phyloP scores from a whole-genome alignment of 345 rosid species.

The Citrus cavaleriei region DNA sequence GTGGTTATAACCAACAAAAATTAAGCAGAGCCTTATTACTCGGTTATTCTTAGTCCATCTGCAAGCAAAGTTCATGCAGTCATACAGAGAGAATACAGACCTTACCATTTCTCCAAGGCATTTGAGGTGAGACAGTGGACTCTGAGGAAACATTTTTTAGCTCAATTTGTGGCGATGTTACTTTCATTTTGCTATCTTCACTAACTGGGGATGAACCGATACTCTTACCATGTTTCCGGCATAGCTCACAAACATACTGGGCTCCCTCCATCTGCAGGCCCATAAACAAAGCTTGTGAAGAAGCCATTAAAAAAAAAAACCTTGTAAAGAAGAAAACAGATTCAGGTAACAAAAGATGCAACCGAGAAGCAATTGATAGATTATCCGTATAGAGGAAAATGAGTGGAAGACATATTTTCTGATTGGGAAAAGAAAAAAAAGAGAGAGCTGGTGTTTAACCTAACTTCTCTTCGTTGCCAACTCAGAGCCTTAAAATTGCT shows the following conservation, averaged over 20 bases:
- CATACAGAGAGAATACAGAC: conserved; percentile 36
- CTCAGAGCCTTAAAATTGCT: background rate
- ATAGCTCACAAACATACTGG: conserved; percentile 71
- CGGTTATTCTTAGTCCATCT: background rate
- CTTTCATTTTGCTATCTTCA: conserved; percentile 22
- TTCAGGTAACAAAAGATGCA: background rate
- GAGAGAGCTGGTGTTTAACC: background rate
- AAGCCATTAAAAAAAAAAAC: background rate
- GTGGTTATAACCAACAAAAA: background rate
- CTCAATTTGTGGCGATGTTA: conserved; percentile 8
- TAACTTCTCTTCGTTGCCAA: background rate
- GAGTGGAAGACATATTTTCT: background rate
- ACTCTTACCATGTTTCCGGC: conserved; percentile 61
- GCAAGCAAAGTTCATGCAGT: conserved; percentile 1
- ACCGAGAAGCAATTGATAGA: background rate
- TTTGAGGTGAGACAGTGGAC: conserved; percentile 23
- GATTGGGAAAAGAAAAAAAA: background rate
- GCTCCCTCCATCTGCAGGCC: conserved; percentile 51
- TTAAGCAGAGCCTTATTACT: background rate
- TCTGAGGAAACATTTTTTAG: conserved; percentile 18
- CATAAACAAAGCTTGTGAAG: conserved; percentile 16
- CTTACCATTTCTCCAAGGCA: conserved; percentile 50
- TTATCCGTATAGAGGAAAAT: background rate
- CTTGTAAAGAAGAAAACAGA: background rate
- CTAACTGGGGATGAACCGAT: conserved; percentile 7